Conservation (phyloP, 371 early-diverging fungal genomes). For the Chytridiales sp. region DNA sequence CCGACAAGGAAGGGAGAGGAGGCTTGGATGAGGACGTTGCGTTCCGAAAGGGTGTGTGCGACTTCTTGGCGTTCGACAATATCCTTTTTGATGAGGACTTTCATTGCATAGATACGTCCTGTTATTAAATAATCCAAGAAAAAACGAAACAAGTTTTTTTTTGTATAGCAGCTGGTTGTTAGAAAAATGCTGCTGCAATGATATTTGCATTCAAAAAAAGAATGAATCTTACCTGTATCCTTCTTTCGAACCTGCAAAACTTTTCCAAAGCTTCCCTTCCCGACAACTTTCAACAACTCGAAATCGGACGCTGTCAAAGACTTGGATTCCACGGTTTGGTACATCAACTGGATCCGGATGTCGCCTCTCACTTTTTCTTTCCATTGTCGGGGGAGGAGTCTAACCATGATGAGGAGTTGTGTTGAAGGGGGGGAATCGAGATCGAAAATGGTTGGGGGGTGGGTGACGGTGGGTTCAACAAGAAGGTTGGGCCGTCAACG, state of each 20-base stretch:
- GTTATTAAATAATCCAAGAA: constrained; percentile 55
- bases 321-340: constrained; percentile 43
- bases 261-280: constrained; percentile 81
- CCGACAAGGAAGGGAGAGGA: constrained; percentile 83
- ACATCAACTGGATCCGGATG: constrained; percentile 63
- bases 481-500: no score
- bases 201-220: no score
- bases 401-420: no score
- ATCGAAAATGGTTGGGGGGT: no score
- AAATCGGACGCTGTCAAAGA: constrained; percentile 67
- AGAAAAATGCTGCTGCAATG: constrained; percentile 19
- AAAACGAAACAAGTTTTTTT: no score
- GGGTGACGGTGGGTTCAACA: no score
- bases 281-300: constrained; percentile 72
- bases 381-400: constrained; percentile 51
- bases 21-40: constrained; percentile 72
- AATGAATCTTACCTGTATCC: constrained; percentile 59
- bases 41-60: constrained; percentile 75
- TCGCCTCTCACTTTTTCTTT: constrained; percentile 63
- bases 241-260: constrained; percentile 77
- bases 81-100: constrained; percentile 70
- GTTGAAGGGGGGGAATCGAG: no score
- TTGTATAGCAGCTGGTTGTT: neutral
- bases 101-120: constrained; percentile 77
- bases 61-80: constrained; percentile 70